These are phyloP conservation scores for Pythium pyrilobum DNA, from an alignment of 352 stramenopile genomes.

Conservation along the genomic window DNA sequence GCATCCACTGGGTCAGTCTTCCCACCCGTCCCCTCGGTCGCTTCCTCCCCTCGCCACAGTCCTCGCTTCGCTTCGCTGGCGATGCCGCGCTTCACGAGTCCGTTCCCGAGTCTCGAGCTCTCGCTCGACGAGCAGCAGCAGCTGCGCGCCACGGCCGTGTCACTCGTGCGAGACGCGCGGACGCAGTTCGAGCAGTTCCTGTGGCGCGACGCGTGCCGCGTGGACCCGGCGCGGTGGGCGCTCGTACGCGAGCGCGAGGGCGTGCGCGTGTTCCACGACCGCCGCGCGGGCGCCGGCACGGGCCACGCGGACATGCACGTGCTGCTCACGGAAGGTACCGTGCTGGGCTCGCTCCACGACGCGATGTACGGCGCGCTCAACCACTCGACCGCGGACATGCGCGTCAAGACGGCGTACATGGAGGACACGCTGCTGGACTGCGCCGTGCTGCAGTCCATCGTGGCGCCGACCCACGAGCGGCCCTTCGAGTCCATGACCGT, in stretches of 20 bases:
- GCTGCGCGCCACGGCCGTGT: constrained; percentile 30
- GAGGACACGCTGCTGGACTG: constrained; percentile 34
- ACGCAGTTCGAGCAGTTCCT: constrained; percentile 41
- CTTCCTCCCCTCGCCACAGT: no score
- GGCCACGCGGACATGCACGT: constrained; percentile 4
- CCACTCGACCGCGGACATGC: constrained; percentile 35
- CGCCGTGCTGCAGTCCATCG: constrained; percentile 40
- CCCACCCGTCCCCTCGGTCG: no score
- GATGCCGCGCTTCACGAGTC: constrained; percentile 28
- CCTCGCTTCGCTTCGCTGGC: constrained; percentile 1
- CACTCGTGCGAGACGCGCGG: constrained; percentile 38
- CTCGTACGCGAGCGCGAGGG: constrained; percentile 34
- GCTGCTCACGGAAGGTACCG: constrained; percentile 23
- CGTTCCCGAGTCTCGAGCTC: constrained; percentile 40
- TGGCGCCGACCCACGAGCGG: constrained; percentile 24
- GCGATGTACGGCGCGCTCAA: constrained; percentile 47
- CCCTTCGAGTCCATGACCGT: constrained; percentile 53
- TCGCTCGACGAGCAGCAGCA: constrained; percentile 36
- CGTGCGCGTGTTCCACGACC: constrained; percentile 38
- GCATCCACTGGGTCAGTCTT: no score
- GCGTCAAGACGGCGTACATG: constrained; percentile 43
- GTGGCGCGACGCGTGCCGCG: constrained; percentile 22
- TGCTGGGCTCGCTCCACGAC: constrained; percentile 44
- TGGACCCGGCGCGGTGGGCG: constrained; percentile 35
- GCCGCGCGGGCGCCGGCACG: constrained; percentile 16